Base-by-base conservation (phyloP, 768 basidiomycete genomes). In the Lentinus brumalis region DNA sequence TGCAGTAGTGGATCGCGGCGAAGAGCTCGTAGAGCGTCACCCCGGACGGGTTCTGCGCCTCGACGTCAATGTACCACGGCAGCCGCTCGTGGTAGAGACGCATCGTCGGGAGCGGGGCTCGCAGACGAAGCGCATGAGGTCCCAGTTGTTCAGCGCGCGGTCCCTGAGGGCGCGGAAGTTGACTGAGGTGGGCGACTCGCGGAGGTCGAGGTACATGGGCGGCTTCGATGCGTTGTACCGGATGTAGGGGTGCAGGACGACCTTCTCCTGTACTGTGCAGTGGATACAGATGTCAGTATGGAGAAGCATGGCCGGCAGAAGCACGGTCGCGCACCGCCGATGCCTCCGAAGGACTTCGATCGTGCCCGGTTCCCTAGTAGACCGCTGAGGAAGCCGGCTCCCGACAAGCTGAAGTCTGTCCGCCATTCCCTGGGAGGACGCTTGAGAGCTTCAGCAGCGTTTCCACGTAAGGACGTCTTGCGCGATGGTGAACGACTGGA, bases 11-110 rank as follows among this genome's bases (percentile, higher is more conserved):
- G 49, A 88, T 70, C 60, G 81, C 79, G 35, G 65, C 59, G 53
- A 89, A 72, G 15, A 90, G 74, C 61, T 89, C 85, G 38, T 74
- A 73, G 3, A 89, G 73, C 5, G 86, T 85, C 56, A 88, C 77
- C n/a, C 86, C 87, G 26, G 81, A 73, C 2, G 79, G 77, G 44
- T 80, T 76, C 30, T 64, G 64, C 8, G 70, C 70, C 26, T 68
- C 67, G 16, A 88, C 75, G 63, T 89, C 87, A 69, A 90, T 80
- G 71, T 82, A 86, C 88, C 88, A 90, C 0, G 88, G 88, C 0
- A 87, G 73, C 39, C 76, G 74, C 0, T 80, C 72, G 70, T 87
- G 85, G 66, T 78, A 84, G 52, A 89, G 67, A 12, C 85, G 83
- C 76, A 89, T 80, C 57, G 71, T 72, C 5, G 73, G 67, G 0